Conservation (phyloP, 2,329 filamentous ascomycete genomes). For the Didymella segeticola region DNA sequence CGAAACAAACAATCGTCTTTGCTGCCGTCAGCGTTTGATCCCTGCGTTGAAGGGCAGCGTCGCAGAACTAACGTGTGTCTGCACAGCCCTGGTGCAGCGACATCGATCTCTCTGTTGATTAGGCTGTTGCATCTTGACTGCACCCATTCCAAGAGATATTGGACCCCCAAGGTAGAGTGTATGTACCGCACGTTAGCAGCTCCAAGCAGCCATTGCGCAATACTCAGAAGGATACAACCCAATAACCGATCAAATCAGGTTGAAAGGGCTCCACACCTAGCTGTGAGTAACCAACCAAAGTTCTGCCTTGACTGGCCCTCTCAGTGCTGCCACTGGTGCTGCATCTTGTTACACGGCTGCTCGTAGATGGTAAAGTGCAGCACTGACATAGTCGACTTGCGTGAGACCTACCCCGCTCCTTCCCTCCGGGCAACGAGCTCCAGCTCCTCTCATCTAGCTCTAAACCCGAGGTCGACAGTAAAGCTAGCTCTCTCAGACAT, state of each 20-base stretch:
- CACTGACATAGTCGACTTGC: neutral
- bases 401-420: conserved; percentile 12
- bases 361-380: too few species aligned
- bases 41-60: neutral
- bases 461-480: conserved; percentile 15
- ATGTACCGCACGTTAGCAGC: too few species aligned
- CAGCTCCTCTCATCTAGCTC: conserved; percentile 8
- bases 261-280: too few species aligned
- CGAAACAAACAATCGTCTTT: neutral
- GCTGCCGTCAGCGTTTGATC: neutral
- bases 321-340: too few species aligned
- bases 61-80: neutral
- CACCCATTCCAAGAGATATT: too few species aligned
- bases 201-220: too few species aligned
- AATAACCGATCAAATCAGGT: too few species aligned
- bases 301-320: too few species aligned
- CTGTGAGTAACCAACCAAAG: too few species aligned
- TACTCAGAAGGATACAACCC: too few species aligned
- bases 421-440: neutral
- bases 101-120: neutral
- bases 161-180: too few species aligned
- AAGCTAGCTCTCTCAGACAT: conserved; percentile 3
- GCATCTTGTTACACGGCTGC: too few species aligned
- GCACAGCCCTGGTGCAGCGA: neutral
- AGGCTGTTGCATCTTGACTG: neutral